Percentiles rank a stretch among this genome's conserved stretches.
phyloP scores from a whole-genome alignment of 129 eudicot species.

The Chrysanthemum makinoi region DNA sequence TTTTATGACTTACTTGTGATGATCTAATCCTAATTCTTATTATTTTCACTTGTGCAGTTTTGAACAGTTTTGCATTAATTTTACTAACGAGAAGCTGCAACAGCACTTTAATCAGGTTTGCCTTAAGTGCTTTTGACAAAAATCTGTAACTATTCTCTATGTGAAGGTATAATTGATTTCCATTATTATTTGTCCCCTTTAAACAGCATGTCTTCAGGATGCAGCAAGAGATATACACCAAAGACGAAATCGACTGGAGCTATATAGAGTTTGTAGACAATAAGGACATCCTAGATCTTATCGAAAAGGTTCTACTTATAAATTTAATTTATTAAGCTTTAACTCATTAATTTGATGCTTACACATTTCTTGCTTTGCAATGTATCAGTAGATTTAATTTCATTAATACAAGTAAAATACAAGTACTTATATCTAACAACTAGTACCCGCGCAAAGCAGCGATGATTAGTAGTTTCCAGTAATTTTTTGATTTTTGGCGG shows the following conservation, averaged over 20 bases:
- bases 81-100: conserved; percentile 93
- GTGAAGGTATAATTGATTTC: conserved; percentile 13
- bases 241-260: conserved; percentile 97
- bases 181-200: conserved; percentile 21
- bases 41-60: conserved; percentile 54
- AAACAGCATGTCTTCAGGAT: conserved; percentile 92
- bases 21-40: conserved; percentile 5
- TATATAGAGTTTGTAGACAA: conserved; percentile 97
- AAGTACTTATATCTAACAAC: too few relatives aligned
- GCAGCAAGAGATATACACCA: conserved; percentile 94
- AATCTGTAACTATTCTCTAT: conserved; percentile 1
- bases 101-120: conserved; percentile 96
- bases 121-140: conserved; percentile 16
- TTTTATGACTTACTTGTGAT: conserved; percentile 14
- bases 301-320: conserved; percentile 69
- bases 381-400: neutral
- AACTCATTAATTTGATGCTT: neutral
- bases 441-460: too few relatives aligned
- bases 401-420: too few relatives aligned
- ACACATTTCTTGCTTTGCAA: neutral
- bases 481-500: neutral
- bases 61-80: conserved; percentile 98
- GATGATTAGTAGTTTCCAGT: too few relatives aligned
- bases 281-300: conserved; percentile 91
- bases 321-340: neutral